Percentiles rank a stretch among this genome's conserved stretches.
phyloP scores from a whole-genome alignment of 306 rosid species.

The Delonix regia region DNA sequence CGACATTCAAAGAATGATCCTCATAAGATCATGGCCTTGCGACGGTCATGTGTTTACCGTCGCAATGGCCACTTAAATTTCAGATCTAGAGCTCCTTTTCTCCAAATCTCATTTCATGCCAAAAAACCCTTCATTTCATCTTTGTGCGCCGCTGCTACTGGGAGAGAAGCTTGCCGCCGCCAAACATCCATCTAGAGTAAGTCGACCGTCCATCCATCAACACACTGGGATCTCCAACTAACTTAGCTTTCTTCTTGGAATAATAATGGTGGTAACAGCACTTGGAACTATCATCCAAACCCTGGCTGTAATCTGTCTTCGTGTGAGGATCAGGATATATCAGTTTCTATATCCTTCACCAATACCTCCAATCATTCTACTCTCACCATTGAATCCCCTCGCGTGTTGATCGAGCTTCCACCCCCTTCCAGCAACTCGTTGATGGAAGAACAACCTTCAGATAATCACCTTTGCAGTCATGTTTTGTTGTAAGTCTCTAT shows the following conservation, averaged over 20 bases:
- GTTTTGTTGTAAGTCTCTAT: slow-evolving; percentile 64
- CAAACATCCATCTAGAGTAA: too few relatives aligned
- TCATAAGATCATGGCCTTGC: too few relatives aligned
- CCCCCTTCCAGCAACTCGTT: slow-evolving; percentile 57
- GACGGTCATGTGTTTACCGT: too few relatives aligned
- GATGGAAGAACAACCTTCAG: slow-evolving; percentile 64
- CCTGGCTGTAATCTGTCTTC: slow-evolving; percentile 68
- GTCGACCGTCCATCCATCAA: too few relatives aligned
- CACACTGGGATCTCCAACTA: slow-evolving; percentile 64
- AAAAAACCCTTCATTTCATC: too few relatives aligned
- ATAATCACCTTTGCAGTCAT: slow-evolving; percentile 80
- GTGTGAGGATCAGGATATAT: slow-evolving; percentile 71
- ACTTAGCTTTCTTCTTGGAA: slow-evolving; percentile 55
- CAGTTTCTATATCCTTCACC: slow-evolving; percentile 76
- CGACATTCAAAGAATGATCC: too few relatives aligned
- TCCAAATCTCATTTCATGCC: too few relatives aligned
- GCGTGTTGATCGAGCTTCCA: slow-evolving; percentile 48
- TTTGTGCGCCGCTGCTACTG: too few relatives aligned
- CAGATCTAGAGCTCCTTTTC: too few relatives aligned
- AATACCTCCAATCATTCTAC: slow-evolving; percentile 82
- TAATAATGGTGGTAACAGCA: slow-evolving; percentile 24
- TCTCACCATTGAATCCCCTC: slow-evolving; percentile 69
- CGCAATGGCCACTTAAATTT: too few relatives aligned
- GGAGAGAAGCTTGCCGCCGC: too few relatives aligned
- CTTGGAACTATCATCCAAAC: slow-evolving; percentile 62